Conservation (phyloP, 371 early-diverging fungal genomes). For the Parasitella parasitica region DNA sequence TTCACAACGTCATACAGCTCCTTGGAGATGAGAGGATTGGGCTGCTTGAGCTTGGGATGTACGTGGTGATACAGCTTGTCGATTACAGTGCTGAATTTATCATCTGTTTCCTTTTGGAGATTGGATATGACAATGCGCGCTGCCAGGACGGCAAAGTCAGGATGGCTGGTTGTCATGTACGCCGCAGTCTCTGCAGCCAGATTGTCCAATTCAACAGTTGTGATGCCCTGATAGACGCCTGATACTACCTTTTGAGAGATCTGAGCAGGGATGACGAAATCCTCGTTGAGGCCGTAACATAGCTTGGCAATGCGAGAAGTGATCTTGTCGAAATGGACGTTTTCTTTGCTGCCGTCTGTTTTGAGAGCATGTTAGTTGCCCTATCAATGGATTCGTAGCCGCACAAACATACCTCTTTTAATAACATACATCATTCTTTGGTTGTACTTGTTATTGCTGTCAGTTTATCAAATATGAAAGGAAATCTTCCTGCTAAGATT, state of each 20-base stretch:
- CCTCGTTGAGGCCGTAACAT: conserved; percentile 91
- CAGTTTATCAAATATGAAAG: neutral
- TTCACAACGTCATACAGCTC: conserved; percentile 71
- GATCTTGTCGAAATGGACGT: conserved; percentile 92
- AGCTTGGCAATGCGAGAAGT: conserved; percentile 90
- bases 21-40: conserved; percentile 86
- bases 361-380: neutral
- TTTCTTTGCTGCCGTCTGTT: conserved; percentile 86
- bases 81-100: conserved; percentile 89
- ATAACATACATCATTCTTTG: conserved; percentile 68
- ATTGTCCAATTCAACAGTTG: conserved; percentile 95
- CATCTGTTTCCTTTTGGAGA: conserved; percentile 95
- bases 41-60: conserved; percentile 89
- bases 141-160: conserved; percentile 97
- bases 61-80: conserved; percentile 83
- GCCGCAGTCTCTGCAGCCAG: conserved; percentile 97
- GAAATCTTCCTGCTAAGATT: neutral
- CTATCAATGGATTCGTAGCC: neutral
- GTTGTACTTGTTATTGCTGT: neutral
- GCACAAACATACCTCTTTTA: conserved; percentile 71
- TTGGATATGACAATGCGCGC: conserved; percentile 98
- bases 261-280: conserved; percentile 89
- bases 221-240: conserved; percentile 97
- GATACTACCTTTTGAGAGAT: conserved; percentile 95
- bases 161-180: conserved; percentile 96